Evolutionary conservation across 805 yeast genomes (phyloP).

Genomic region (Starmerella sp.): DNA sequence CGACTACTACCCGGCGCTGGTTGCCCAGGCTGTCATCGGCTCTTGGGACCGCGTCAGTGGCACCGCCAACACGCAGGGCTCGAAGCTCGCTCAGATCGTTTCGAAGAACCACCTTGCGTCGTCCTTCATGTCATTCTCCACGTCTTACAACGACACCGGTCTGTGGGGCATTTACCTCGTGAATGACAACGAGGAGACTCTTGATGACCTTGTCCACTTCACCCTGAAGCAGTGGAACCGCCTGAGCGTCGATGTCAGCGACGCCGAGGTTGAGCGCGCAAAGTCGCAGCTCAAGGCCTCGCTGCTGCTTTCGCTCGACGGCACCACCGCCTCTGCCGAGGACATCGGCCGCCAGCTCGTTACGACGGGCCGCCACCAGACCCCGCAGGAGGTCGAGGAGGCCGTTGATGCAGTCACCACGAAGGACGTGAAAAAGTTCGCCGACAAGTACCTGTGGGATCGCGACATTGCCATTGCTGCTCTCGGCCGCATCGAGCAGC

Average conservation of each 20-base stretch:
- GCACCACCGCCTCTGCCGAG: conserved; percentile 91
- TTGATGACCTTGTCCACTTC: conserved; percentile 59
- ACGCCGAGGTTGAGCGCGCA: conserved; percentile 83
- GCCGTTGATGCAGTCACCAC: conserved; percentile 68
- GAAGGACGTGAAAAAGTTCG: conserved; percentile 78
- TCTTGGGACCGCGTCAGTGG: conserved; percentile 95
- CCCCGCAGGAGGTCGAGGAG: conserved; percentile 63
- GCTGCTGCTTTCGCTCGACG: conserved; percentile 76
- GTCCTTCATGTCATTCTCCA: conserved; percentile 91
- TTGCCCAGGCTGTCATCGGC: conserved; percentile 93
- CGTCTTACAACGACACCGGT: conserved; percentile 95
- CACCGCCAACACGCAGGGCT: conserved; percentile 70
- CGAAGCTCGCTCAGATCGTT: conserved; percentile 62
- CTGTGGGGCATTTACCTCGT: conserved; percentile 93
- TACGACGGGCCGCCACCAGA: conserved; percentile 71
- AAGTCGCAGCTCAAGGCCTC: conserved; percentile 93
- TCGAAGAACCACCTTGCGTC: conserved; percentile 64
- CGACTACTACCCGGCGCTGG: conserved; percentile 88
- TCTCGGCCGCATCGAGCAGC: conserved; percentile 62
- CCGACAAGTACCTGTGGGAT: conserved; percentile 62
- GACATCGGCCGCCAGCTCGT: conserved; percentile 96
- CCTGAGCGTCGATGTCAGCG: conserved; percentile 66
- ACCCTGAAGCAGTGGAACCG: conserved; percentile 82
- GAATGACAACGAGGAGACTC: conserved; percentile 59
- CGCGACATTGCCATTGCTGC: conserved; percentile 88